A percentile compares a stretch with the other conserved stretches of the same genome.
phyloP scores from a whole-genome alignment of 257 asterid genomes.

The Schizonepeta tenuifolia region DNA sequence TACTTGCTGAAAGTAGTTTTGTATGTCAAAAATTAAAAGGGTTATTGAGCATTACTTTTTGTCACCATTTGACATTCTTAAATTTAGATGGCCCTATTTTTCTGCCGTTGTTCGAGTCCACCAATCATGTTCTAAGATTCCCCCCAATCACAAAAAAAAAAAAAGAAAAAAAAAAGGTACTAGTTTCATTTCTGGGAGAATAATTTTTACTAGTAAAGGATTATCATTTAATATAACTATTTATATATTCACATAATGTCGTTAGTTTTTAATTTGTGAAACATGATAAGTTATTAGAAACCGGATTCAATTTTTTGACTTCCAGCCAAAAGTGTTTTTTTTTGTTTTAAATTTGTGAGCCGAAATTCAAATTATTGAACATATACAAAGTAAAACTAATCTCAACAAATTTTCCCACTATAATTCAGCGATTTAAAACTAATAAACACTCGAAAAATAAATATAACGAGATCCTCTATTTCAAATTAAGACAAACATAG shows the following conservation, averaged over 20 bases:
- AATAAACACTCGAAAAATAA: background rate
- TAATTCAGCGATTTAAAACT: background rate
- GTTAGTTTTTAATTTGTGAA: no score
- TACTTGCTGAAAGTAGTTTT: conserved; percentile 1
- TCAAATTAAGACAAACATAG: background rate
- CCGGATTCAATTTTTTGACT: background rate
- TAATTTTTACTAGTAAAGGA: no score
- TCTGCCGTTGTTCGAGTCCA: conserved; percentile 4
- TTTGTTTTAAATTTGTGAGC: background rate
- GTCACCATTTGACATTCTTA: conserved; percentile 28
- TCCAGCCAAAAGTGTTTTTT: background rate
- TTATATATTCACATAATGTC: no score
- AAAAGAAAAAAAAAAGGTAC: no score
- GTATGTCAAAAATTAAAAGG: background rate
- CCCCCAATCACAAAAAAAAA: background rate
- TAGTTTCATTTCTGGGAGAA: no score
- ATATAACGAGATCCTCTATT: background rate
- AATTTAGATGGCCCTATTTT: background rate
- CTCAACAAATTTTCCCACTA: no score
- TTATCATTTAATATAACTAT: no score
- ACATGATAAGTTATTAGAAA: no score
- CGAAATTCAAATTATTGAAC: background rate
- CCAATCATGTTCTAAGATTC: conserved; percentile 19
- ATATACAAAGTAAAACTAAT: no score
- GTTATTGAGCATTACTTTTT: conserved; percentile 23